phyloP scores from a whole-genome alignment of 768 basidiomycete species.

The Lyophyllum shimeji region DNA sequence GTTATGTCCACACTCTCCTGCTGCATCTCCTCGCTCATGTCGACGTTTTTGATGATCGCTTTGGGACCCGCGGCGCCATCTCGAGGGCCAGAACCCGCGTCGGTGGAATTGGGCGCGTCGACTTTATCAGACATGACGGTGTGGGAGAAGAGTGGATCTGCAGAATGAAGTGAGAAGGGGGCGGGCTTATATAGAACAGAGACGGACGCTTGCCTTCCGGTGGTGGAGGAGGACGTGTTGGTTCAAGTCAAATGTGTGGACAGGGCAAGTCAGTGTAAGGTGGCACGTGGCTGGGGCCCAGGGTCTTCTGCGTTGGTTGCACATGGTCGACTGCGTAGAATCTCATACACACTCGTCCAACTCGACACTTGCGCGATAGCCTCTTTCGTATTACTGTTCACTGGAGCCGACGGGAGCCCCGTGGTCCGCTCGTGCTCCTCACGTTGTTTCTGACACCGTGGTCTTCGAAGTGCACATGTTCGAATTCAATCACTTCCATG shows the following conservation, averaged over 20 bases:
- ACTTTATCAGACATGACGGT: slow-evolving; percentile 53
- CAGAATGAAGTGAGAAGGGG: slow-evolving; percentile 9
- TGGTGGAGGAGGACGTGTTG: slow-evolving; percentile 14
- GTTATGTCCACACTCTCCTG: slow-evolving; percentile 91
- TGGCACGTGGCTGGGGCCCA: slow-evolving; percentile 21
- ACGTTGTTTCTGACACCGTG: slow-evolving; percentile 13
- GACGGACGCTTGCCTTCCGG: slow-evolving; percentile 12
- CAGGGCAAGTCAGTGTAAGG: slow-evolving; percentile 5
- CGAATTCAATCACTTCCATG: slow-evolving; percentile 8
- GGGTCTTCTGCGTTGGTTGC: slow-evolving; percentile 10
- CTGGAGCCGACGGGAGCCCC: slow-evolving; percentile 10
- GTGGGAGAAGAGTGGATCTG: background rate
- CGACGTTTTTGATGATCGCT: slow-evolving; percentile 94
- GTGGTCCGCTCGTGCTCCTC: slow-evolving; percentile 9
- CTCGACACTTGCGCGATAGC: slow-evolving; percentile 7
- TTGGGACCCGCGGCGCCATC: slow-evolving; percentile 53
- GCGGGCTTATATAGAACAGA: slow-evolving; percentile 3
- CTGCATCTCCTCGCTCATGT: slow-evolving; percentile 97
- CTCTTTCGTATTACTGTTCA: slow-evolving; percentile 19
- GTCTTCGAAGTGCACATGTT: slow-evolving; percentile 14
- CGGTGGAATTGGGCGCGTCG: slow-evolving; percentile 59
- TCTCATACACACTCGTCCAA: slow-evolving; percentile 6
- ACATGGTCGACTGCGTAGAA: slow-evolving; percentile 15
- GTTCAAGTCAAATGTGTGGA: slow-evolving; percentile 12
- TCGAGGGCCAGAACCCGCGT: slow-evolving; percentile 42